Evolutionary conservation across 73 alveolate species (phyloP).

Genomic region (Paramecium primaurelia): DNA sequence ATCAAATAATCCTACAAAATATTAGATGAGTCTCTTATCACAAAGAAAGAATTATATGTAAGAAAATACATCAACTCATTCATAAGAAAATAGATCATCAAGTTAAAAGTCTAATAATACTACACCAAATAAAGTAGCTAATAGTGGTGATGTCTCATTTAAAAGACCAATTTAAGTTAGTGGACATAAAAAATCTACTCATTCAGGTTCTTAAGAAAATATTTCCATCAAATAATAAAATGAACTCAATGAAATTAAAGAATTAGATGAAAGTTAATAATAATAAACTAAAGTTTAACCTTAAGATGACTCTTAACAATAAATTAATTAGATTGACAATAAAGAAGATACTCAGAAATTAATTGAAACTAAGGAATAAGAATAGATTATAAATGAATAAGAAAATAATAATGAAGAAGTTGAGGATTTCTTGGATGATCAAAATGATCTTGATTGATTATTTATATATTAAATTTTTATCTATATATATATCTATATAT

Average conservation of each 20-base stretch:
- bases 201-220: background rate
- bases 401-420: background rate
- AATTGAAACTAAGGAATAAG: background rate
- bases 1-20: background rate
- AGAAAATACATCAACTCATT: background rate
- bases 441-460: background rate
- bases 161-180: background rate
- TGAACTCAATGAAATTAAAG: background rate
- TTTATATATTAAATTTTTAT: background rate
- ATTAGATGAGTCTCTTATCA: background rate
- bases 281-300: background rate
- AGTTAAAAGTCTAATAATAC: background rate
- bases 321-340: background rate
- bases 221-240: background rate
- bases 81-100: constrained; percentile 20
- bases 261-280: background rate
- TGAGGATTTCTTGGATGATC: background rate
- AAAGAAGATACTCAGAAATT: background rate
- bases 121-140: background rate
- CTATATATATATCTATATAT: no score
- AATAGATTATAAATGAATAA: background rate
- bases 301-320: background rate
- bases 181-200: background rate
- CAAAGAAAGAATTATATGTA: background rate
- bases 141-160: background rate